Evolutionary conservation across 2,329 filamentous ascomycete genomes (phyloP).

Genomic region (Alternaria sp.): DNA sequence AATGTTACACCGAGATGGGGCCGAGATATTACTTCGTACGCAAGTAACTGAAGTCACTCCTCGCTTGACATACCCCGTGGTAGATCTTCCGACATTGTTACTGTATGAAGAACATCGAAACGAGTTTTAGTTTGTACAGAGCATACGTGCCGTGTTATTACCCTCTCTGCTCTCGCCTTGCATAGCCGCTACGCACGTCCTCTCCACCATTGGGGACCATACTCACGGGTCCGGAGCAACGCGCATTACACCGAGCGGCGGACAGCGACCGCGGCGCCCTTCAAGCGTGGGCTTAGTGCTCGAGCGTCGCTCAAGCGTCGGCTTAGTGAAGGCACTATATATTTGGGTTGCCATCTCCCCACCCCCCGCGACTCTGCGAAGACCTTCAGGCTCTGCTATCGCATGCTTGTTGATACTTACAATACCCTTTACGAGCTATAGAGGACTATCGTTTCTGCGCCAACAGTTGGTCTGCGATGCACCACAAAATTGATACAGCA

Average conservation of each 20-base stretch:
- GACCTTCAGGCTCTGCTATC: background rate
- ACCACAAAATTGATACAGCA: background rate
- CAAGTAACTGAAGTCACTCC: background rate
- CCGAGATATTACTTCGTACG: background rate
- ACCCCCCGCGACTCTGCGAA: background rate
- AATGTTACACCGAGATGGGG: conserved; percentile 4
- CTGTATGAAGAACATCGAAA: background rate
- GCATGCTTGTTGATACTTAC: background rate
- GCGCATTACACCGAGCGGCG: conserved; percentile 11
- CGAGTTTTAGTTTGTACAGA: background rate
- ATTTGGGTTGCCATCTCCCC: background rate
- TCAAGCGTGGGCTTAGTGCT: background rate
- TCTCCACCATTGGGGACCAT: conserved; percentile 4
- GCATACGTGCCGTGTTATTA: background rate
- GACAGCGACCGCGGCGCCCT: background rate
- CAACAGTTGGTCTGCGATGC: background rate
- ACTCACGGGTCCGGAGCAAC: conserved; percentile 9
- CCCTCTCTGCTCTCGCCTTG: background rate
- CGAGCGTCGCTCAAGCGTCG: background rate
- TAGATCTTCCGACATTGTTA: background rate
- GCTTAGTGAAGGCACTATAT: background rate
- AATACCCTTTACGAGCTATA: background rate
- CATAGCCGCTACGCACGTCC: conserved; percentile 6
- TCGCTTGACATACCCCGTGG: background rate
- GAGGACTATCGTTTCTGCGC: background rate